These are phyloP conservation scores for Nakazawaea siamensis DNA, from an alignment of 805 yeast species.

Conservation along the genomic window DNA sequence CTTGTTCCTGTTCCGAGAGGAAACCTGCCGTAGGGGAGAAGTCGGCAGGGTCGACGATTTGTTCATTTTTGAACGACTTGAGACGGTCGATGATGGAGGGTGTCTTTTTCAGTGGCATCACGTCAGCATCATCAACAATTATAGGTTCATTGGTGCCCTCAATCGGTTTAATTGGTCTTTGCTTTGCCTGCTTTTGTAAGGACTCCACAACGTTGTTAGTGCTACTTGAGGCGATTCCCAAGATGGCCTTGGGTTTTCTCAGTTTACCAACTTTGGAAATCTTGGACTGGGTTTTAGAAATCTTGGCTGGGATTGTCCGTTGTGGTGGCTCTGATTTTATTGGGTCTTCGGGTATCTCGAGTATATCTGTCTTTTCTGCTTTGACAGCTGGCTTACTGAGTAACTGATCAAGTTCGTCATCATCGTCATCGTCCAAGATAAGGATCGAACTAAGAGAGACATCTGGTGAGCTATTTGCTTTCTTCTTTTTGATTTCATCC, in stretches of 20 bases:
- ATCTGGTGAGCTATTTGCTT: too few species aligned
- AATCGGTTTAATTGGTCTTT: slow-evolving; percentile 4
- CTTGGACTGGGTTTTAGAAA: too few species aligned
- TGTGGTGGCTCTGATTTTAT: too few species aligned
- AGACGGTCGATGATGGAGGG: slow-evolving; percentile 11
- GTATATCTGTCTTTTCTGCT: too few species aligned
- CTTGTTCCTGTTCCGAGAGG: slow-evolving; percentile 27
- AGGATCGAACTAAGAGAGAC: neutral
- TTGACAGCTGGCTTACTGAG: too few species aligned
- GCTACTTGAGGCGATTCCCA: too few species aligned
- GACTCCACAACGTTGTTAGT: slow-evolving; percentile 7
- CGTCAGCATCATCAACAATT: slow-evolving; percentile 1
- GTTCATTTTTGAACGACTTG: neutral
- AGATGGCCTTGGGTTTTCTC: too few species aligned
- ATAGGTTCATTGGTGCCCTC: slow-evolving; percentile 1
- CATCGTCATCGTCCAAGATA: slow-evolving; percentile 7
- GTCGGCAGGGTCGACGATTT: slow-evolving; percentile 9
- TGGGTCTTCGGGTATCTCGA: too few species aligned
- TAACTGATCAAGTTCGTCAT: slow-evolving; percentile 8
- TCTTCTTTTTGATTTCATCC: slow-evolving; percentile 8
- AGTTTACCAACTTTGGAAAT: too few species aligned
- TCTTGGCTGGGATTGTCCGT: too few species aligned
- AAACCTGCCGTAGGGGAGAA: slow-evolving; percentile 28
- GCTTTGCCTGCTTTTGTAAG: slow-evolving; percentile 1
- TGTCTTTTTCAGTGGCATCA: too few species aligned